Percentiles rank a stretch among this genome's conserved stretches.
Evolutionary conservation across 352 stramenopile genomes (phyloP).

Genomic region (Thalassiosira hispida): DNA sequence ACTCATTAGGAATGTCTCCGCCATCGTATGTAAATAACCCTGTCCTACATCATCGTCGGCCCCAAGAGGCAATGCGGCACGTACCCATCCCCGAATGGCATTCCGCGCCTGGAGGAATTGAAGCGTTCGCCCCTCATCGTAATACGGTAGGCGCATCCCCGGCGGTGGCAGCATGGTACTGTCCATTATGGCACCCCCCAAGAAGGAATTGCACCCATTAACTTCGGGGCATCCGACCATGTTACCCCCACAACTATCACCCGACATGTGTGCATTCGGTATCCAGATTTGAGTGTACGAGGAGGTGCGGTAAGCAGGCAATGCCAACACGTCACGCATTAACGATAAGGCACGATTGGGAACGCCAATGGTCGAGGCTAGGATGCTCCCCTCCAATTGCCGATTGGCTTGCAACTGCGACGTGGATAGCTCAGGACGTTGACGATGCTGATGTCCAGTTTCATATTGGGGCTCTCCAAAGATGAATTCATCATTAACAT

Average conservation of each 20-base stretch:
- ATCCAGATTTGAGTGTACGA: slow-evolving; percentile 85
- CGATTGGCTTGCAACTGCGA: slow-evolving; percentile 18
- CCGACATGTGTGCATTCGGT: slow-evolving; percentile 74
- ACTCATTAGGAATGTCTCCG: slow-evolving; percentile 81
- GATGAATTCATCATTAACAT: slow-evolving; percentile 54
- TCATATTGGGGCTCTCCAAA: slow-evolving; percentile 19
- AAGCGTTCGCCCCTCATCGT: slow-evolving; percentile 64
- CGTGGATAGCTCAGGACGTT: slow-evolving; percentile 29
- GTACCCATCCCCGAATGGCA: slow-evolving; percentile 79
- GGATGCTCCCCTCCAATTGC: slow-evolving; percentile 61
- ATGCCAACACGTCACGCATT: slow-evolving; percentile 76
- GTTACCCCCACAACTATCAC: slow-evolving; percentile 61
- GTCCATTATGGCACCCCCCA: slow-evolving; percentile 81
- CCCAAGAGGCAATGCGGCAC: slow-evolving; percentile 70
- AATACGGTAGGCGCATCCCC: slow-evolving; percentile 73
- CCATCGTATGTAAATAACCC: slow-evolving; percentile 72
- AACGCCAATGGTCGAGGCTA: slow-evolving; percentile 68
- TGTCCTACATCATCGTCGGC: slow-evolving; percentile 76
- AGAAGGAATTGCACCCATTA: slow-evolving; percentile 73
- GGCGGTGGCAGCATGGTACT: slow-evolving; percentile 68
- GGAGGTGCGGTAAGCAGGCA: slow-evolving; percentile 74
- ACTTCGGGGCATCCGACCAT: slow-evolving; percentile 75
- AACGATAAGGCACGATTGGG: slow-evolving; percentile 76
- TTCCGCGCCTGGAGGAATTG: slow-evolving; percentile 81
- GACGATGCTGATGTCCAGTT: neutral